phyloP scores from a whole-genome alignment of 805 yeast genomes.

The Suhomyces sp. region DNA sequence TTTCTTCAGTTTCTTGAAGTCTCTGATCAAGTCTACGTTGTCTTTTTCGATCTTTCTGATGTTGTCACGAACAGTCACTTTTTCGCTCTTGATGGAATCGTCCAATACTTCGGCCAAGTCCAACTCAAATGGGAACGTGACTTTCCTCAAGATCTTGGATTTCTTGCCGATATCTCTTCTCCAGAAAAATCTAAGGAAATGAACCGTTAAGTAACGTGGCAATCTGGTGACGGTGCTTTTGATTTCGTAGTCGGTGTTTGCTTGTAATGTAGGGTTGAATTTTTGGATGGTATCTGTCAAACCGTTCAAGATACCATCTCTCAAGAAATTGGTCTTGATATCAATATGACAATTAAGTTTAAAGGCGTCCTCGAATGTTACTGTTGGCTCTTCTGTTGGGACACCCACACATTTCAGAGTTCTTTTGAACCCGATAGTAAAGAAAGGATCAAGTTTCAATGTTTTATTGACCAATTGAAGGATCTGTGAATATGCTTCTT shows the following conservation, averaged over 20 bases:
- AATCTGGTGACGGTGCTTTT: constrained; percentile 61
- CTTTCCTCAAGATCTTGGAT: constrained; percentile 91
- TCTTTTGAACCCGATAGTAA: constrained; percentile 64
- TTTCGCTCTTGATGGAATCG: constrained; percentile 64
- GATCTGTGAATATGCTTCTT: constrained; percentile 87
- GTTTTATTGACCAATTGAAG: constrained; percentile 49
- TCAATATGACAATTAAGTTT: constrained; percentile 90
- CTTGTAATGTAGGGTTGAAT: constrained; percentile 62
- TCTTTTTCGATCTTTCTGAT: constrained; percentile 73
- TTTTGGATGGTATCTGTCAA: constrained; percentile 77
- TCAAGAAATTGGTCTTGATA: constrained; percentile 78
- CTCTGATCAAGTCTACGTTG: constrained; percentile 67
- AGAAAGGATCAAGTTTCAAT: constrained; percentile 52
- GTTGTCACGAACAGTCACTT: constrained; percentile 71
- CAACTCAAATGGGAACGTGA: constrained; percentile 88
- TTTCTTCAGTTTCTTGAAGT: constrained; percentile 61
- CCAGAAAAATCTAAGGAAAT: constrained; percentile 95
- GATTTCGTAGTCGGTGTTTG: constrained; percentile 69
- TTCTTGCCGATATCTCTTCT: constrained; percentile 86
- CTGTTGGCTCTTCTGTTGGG: constrained; percentile 27
- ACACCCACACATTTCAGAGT: constrained; percentile 58
- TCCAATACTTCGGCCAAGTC: constrained; percentile 86
- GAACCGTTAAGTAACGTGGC: constrained; percentile 86
- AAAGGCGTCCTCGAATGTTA: constrained; percentile 47
- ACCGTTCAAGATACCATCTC: constrained; percentile 77